phyloP scores from a whole-genome alignment of 2,329 filamentous ascomycete species.

The Colletotrichum tabaci region DNA sequence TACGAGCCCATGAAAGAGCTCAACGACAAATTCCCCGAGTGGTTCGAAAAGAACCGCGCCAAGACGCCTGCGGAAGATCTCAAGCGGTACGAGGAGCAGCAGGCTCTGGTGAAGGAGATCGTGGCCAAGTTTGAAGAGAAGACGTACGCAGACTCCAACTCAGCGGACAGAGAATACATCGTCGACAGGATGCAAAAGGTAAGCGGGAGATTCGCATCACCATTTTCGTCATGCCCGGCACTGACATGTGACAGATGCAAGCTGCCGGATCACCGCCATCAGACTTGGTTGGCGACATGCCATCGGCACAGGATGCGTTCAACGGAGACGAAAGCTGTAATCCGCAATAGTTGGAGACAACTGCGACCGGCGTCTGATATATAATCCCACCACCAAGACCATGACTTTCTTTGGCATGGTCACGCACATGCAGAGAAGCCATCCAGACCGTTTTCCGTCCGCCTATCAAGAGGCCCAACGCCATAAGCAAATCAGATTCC shows the following conservation, averaged over 20 bases:
- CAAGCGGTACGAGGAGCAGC: conserved; percentile 86
- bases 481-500: conserved; percentile 11
- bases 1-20: conserved; percentile 99
- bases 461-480: not conserved
- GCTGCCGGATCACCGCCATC: conserved; percentile 89
- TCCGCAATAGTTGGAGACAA: conserved; percentile 65
- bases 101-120: conserved; percentile 85
- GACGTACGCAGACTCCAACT: conserved; percentile 85
- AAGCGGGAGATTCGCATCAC: conserved; percentile 48
- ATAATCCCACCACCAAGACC: conserved; percentile 46
- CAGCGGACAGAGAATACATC: conserved; percentile 89
- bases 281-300: conserved; percentile 92
- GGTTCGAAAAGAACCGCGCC: conserved; percentile 84
- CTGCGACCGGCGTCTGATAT: conserved; percentile 30
- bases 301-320: conserved; percentile 82
- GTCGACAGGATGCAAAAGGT: conserved; percentile 99
- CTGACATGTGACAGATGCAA: conserved; percentile 83
- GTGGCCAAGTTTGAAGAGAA: conserved; percentile 88
- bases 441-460: conserved; percentile 15
- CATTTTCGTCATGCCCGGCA: conserved; percentile 20
- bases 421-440: conserved; percentile 18
- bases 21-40: conserved; percentile 90
- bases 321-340: conserved; percentile 74
- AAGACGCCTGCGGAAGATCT: conserved; percentile 79
- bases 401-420: not conserved